Base-by-base conservation (phyloP, 2,329 filamentous ascomycete species). In the Lecanicillium sp. region DNA sequence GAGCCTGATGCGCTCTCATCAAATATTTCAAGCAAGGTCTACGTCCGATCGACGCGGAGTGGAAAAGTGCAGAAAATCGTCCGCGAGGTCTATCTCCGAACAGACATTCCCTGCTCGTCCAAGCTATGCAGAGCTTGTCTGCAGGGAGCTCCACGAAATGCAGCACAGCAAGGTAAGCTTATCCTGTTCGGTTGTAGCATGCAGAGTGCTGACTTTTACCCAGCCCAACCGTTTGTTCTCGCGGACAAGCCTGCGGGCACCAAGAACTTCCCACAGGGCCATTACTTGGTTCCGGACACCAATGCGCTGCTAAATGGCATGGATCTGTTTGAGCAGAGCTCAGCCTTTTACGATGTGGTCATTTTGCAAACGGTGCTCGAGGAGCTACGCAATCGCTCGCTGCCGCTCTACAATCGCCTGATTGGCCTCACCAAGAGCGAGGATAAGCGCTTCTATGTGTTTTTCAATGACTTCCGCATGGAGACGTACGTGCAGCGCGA, bases 21-120 rank as follows among this genome's bases (percentile, higher is more conserved):
- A 33, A 94, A 84, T 56, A 83, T 97, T 48, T 90, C 88, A 22
- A 96, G 84, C 75, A 98, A 97, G 67, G 80, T 94, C 53, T 98
- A 94, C 58, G 86, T 98, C 47, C 79, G 92, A 44, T 96, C 92
- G 18, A 94, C 90, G 34, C 89, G 87, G 64, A 92, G 81, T 62
- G 92, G 92, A 62, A 96, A 96, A 68, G 90, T 97, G 44, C 92
- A 97, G 63, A 98, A 98, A 72, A 94, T 98, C 56, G 92, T 98
- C 49, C 81, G 89, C 54, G 92, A 98, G 69, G 75, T 97, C 46
- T 98, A 98, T 64, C 73, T 98, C 45, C 80, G 92, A 61, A 86
- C 90, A 65, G 92, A 98, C 60, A 97, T 98, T 55, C 90, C 92
- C 36, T 98, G 92, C 68, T 96, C 90, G 25, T 97, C 90, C 18